Evolutionary conservation across 345 rosid species (phyloP), one percentile per base, ranked within the genome.

Genomic region (Xanthoceras sorbifolium): DNA sequence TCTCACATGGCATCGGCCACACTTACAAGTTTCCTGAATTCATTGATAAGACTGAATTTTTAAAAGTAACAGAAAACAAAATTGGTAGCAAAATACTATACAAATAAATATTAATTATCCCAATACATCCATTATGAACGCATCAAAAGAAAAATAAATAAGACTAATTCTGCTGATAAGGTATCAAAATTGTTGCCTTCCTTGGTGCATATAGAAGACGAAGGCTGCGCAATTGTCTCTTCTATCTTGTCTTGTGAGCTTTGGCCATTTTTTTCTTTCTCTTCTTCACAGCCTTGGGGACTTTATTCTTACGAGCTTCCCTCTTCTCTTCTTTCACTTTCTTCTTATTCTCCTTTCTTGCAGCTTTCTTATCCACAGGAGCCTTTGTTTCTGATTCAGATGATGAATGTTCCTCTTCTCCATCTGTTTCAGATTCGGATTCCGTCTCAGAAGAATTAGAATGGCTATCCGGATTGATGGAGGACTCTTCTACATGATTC

Each of bases 261-360:
- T 90, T 95, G 57, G 93, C 87, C 64, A 89, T 9, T 85, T 94
- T 94, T 87, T 93, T 93, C 82, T 92, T 90, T 75, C 97, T 80
- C 79, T 92, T 96, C 98, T 93, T 96, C 5, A 90, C 82, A 69
- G 97, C 91, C 85, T 96, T 96, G 1, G 98, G 98, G 54, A 85
- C 86, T 82, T 96, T 96, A 1, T 64, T 96, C 85, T 93, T 96
- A 73, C 98, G 85, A 61, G 94, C 81, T 59, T 96, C 99, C 80
- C 97, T 87, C 83, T 90, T 93, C 81, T 93, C 99, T 79, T 96
- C 99, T 81, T 89, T 96, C 1, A 96, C 98, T 82, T 91, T 96
- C 97, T 90, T 96, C 78, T 96, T 96, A 69, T 96, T 81, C 88
- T 92, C 98, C 86, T 96, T 96, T 82, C 98, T 90, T 0, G 97